Conservation (phyloP, 108 stramenopile genomes). For the Bacterosira constricta region DNA sequence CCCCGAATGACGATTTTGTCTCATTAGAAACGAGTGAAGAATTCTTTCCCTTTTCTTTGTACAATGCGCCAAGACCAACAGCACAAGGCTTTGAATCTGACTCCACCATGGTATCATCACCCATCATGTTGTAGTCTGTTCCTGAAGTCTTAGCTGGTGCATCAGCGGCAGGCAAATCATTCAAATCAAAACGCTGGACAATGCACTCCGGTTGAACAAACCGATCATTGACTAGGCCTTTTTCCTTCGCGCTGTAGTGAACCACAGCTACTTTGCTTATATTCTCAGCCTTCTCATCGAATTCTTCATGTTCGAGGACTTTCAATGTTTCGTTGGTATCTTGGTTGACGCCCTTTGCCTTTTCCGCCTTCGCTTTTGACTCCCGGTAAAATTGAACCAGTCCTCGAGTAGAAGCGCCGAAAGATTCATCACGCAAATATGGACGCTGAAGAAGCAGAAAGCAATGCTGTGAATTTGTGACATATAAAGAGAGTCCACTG, state of each 20-base stretch:
- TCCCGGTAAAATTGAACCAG: slow-evolving; percentile 72
- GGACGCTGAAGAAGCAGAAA: slow-evolving; percentile 47
- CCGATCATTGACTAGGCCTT: slow-evolving; percentile 12
- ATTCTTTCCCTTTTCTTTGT: slow-evolving; percentile 2
- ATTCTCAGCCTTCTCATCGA: slow-evolving; percentile 16
- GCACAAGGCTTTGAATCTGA: slow-evolving; percentile 1
- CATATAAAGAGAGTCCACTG: not conserved
- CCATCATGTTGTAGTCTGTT: not conserved
- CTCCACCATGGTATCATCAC: not conserved
- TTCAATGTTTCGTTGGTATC: not conserved
- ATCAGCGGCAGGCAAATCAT: not conserved
- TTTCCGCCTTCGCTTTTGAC: slow-evolving; percentile 56
- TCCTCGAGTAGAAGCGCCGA: slow-evolving; percentile 57
- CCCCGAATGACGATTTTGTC: slow-evolving; percentile 11
- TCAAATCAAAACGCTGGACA: slow-evolving; percentile 49
- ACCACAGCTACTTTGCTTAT: slow-evolving; percentile 66
- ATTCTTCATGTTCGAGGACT: slow-evolving; percentile 24
- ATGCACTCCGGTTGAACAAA: slow-evolving; percentile 57
- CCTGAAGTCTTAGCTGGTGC: not conserved
- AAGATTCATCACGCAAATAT: slow-evolving; percentile 72
- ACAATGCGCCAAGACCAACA: slow-evolving; percentile 9
- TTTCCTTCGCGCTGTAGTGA: slow-evolving; percentile 9
- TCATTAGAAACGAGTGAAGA: not conserved
- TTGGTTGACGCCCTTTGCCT: slow-evolving; percentile 8
- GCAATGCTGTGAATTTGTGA: not conserved